phyloP scores from a whole-genome alignment of 148 eudicot genomes.

The Pouteria glomerata region DNA sequence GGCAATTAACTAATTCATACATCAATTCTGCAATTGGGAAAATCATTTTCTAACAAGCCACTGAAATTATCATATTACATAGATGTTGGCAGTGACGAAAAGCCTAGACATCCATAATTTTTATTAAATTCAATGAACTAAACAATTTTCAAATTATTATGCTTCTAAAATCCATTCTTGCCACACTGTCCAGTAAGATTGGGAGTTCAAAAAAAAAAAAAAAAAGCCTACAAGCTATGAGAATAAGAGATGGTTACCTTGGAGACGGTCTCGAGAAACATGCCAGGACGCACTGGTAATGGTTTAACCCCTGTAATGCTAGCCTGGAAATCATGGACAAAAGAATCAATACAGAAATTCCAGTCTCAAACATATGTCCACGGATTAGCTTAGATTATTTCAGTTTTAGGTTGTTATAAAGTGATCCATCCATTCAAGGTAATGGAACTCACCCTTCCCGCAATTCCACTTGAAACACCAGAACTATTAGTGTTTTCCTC shows the following conservation, averaged over 20 bases:
- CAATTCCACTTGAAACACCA: conserved; percentile 42
- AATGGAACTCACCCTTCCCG: conserved; percentile 60
- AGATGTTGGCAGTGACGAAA: not conserved
- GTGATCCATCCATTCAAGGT: not conserved
- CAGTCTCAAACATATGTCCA: not conserved
- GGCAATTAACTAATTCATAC: not conserved
- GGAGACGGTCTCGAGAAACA: conserved; percentile 94
- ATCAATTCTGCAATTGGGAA: not conserved
- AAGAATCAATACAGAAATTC: conserved; percentile 5
- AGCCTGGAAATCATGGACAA: conserved; percentile 50
- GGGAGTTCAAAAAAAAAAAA: not conserved
- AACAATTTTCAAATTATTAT: not conserved
- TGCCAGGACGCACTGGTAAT: conserved; percentile 98
- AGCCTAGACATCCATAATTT: not conserved
- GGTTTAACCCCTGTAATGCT: conserved; percentile 64
- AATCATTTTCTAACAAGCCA: not conserved
- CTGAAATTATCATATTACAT: not conserved
- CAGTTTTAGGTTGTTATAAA: not conserved
- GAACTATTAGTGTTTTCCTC: conserved; percentile 26
- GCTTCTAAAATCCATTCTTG: not conserved
- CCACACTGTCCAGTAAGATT: not conserved
- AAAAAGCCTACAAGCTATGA: not conserved
- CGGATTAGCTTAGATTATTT: not conserved
- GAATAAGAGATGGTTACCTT: conserved; percentile 47
- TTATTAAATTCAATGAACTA: not conserved